These are phyloP conservation scores for Choanephora cucurbitarum DNA, from an alignment of 371 early-diverging fungal species.

Conservation along the genomic window DNA sequence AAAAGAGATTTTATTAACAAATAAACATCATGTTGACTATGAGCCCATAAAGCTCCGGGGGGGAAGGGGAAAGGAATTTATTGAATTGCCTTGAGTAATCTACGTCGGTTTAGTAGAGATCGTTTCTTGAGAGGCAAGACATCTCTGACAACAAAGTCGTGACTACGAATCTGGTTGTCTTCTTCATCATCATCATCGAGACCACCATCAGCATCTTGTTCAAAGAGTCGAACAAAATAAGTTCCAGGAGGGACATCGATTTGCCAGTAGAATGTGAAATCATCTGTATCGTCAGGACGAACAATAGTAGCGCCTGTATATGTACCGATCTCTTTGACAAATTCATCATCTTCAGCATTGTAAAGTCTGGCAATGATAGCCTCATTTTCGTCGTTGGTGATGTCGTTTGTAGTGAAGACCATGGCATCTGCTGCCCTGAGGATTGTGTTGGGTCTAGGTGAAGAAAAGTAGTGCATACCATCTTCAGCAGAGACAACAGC, in stretches of 20 bases:
- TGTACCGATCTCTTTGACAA: slow-evolving; percentile 6
- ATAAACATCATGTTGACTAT: too few species aligned
- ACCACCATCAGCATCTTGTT: slow-evolving; percentile 17
- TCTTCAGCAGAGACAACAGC: slow-evolving; percentile 9
- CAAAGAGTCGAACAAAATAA: slow-evolving; percentile 15
- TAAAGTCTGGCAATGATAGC: slow-evolving; percentile 9
- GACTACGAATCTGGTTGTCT: slow-evolving; percentile 14
- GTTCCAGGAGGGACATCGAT: slow-evolving; percentile 13
- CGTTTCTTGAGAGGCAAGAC: not conserved
- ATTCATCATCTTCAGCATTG: slow-evolving; percentile 6
- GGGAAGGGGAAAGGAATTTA: too few species aligned
- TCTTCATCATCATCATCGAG: slow-evolving; percentile 20
- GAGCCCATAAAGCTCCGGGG: too few species aligned
- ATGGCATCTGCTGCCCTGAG: not conserved
- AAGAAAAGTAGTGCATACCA: slow-evolving; percentile 1
- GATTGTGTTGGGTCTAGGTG: not conserved
- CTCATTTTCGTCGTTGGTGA: slow-evolving; percentile 15
- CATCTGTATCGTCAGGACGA: slow-evolving; percentile 3
- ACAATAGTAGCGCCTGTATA: slow-evolving; percentile 1
- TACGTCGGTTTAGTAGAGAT: not conserved
- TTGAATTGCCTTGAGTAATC: not conserved
- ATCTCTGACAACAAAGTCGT: slow-evolving; percentile 7
- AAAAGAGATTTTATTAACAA: too few species aligned
- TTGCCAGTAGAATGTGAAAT: slow-evolving; percentile 15
- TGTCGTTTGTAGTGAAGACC: slow-evolving; percentile 4